Evolutionary conservation across 78 protist species (phyloP).

Genomic region (Neovahlkampfia damariscottae): DNA sequence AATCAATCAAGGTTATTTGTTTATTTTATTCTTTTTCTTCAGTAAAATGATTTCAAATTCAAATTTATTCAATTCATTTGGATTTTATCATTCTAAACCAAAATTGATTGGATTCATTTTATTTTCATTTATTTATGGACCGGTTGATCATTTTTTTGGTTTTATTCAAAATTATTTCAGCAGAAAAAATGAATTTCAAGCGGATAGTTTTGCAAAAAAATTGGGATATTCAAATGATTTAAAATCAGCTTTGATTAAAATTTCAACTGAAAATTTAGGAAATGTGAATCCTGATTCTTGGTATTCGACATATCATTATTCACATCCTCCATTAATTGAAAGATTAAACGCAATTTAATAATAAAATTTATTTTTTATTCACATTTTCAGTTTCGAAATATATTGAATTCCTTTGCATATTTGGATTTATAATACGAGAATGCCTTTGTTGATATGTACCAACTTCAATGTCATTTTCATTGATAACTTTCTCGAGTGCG

Average conservation of each 20-base stretch:
- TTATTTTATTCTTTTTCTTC: slow-evolving; percentile 19
- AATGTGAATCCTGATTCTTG: neutral
- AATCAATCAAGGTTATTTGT: slow-evolving; percentile 1
- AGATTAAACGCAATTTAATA: neutral
- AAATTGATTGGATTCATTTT: slow-evolving; percentile 34
- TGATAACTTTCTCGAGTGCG: too few species aligned
- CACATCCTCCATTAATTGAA: slow-evolving; percentile 13
- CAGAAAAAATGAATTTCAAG: slow-evolving; percentile 51
- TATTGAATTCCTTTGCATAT: too few species aligned
- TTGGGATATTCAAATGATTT: neutral
- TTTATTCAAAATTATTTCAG: slow-evolving; percentile 27
- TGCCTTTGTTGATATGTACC: too few species aligned
- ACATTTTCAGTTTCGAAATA: too few species aligned
- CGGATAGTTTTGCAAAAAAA: slow-evolving; percentile 18
- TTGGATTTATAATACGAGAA: too few species aligned
- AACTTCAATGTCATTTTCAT: too few species aligned
- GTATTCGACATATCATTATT: neutral
- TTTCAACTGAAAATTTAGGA: neutral
- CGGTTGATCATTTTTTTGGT: slow-evolving; percentile 29
- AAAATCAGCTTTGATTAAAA: neutral
- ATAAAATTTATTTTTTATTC: too few species aligned
- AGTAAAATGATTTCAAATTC: slow-evolving; percentile 29
- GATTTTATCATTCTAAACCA: slow-evolving; percentile 4
- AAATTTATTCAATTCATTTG: slow-evolving; percentile 39
- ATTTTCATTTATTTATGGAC: slow-evolving; percentile 31